Base-by-base conservation (phyloP, 495 filamentous ascomycete genomes). In the Darksidea phi region DNA sequence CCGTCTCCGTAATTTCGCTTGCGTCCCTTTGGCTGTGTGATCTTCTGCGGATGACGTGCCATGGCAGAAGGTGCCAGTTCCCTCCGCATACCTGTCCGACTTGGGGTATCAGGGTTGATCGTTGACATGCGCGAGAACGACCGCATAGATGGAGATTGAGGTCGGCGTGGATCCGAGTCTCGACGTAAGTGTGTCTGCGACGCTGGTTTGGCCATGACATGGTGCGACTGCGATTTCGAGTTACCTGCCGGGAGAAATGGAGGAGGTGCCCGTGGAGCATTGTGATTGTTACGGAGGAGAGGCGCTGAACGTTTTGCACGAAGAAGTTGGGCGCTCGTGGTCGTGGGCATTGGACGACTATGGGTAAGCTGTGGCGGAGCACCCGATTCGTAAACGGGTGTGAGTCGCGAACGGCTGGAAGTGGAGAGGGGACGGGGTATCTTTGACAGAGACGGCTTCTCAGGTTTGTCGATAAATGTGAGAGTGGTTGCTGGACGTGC, bases 331-430 rank as follows among this genome's bases (percentile, higher is more conserved):
- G 87, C 82, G 68, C 78, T 85, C 13, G 87, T 87, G 12, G 88
- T 86, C 25, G 85, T 87, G 5, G 83, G 82, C 64, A 89, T 86
- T 68, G 63, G 87, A 88, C 52, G 86, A 84, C 57, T 89, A 82
- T 28, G 84, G 75, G 25, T 83, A 79, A 73, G 89, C 83, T n/a
- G 80, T 61, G 63, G 80, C 26, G 88, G 84, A 24, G 85, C 90
- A 56, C 91, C 93, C 56, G 86, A 89, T 74, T 97, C 95, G 38
- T 89, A 96, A 1, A 97, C 91, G 28, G 93, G 92, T 63, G 96
- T 94, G 10, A 98, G 79, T 1, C 84, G 87, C n/a, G 90, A 87
- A 67, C 83, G 82, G 80, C 70, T 85, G 82, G 59, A 79, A 78
- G 83, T 62, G 81, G 59, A 92, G 78, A 53, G 79, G 73, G 67